Evolutionary conservation across 805 yeast species (phyloP), one percentile per base, ranked within the genome.

Genomic region (Kuraishia molischiana): DNA sequence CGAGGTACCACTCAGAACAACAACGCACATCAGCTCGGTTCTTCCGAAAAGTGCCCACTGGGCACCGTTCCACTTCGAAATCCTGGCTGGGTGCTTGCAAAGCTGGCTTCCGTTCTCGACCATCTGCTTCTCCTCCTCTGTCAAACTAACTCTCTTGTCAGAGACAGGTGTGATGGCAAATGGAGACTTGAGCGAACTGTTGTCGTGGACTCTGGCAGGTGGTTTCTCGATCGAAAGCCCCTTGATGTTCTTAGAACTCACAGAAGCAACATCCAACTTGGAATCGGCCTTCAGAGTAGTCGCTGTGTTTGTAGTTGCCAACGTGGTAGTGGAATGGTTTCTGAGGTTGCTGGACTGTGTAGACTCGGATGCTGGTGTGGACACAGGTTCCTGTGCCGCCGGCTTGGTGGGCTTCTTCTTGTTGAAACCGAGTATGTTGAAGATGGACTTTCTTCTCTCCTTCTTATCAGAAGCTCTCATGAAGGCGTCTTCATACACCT

Each of bases 1-100:
- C 3, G 34, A 29, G 22, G 33, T 29, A 17, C 34, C 39, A n/a
- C 30, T 24, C 29, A 41, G 15, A 19, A 36, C 18, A 13, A 43
- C 41, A 5, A 24, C 24, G 19, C 34, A 11, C 4, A 29, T 8
- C 17, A 38, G 20, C 24, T 41, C 30, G 18, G 35, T 40, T 4
- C 48, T 36, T 19, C 44, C 45, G 10, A 52, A 31, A 19, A 52
- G 40, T 13, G 41, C 45, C 64, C 66, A 59, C n/a, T 39, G 38
- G n/a, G 42, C 34, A 10, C 32, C 32, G 10, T 14, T 29, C 62
- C 63, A 58, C 31, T 38, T 41, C 5, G 56, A 52, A 24, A 49
- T 40, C 31, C 47, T 47, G 2, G 54, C 51, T 17, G 44, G 41
- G 33, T 52, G 51, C 19, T 48, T 35, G 18, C 41, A 46, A 21